Base-by-base conservation (phyloP, 371 early-diverging fungal genomes). In the Actinomortierella wolfii region DNA sequence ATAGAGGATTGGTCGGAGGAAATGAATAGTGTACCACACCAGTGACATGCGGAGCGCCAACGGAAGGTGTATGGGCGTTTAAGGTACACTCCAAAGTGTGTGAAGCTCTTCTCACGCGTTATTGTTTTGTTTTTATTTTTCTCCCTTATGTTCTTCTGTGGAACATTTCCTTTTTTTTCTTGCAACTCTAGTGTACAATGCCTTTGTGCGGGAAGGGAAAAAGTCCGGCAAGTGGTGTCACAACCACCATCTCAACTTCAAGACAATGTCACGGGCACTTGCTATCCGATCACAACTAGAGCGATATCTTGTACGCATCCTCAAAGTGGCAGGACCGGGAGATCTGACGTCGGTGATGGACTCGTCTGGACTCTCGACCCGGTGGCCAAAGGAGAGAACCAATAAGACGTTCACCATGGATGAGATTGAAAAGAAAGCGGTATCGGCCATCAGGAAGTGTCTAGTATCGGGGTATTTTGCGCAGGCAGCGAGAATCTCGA, bases 161-260 rank as follows among this genome's bases (percentile, higher is more conserved):
- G 34, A 34, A 34, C 34, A 6, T 11, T 34, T 34, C 34, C 11
- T 34, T 34, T 34, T 6, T 34, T 34, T 34, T 34, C 34, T 34
- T 34, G 34, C 4, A 34, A 6, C 4, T 6, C 26, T 63, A 87
- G 93, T 92, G 0, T 94, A 88, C 76, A 83, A 83, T 62, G 92
- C 92, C 0, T 94, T 91, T 65, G 63, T 88, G 14, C 79, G 80
- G 9, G 77, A 79, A 14, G 83, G 85, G 1, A 83, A 85, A 45
- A 85, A 80, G 48, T 85, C 88, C 6, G 81, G 86, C 3, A 82
- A 83, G 58, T 94, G 93, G 93, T 93, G 93, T 64, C 82, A 85
- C 28, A 80, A 83, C 42, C 87, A 89, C 49, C 83, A 82, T 56
- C 76, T 93, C 26, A 92, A 92, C 67, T 89, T 88, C 68, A 86